A percentile compares a stretch with the other conserved stretches of the same genome.
These are phyloP conservation scores for Macrophomina tecta DNA, from an alignment of 2,329 filamentous ascomycete genomes.

Conservation along the genomic window DNA sequence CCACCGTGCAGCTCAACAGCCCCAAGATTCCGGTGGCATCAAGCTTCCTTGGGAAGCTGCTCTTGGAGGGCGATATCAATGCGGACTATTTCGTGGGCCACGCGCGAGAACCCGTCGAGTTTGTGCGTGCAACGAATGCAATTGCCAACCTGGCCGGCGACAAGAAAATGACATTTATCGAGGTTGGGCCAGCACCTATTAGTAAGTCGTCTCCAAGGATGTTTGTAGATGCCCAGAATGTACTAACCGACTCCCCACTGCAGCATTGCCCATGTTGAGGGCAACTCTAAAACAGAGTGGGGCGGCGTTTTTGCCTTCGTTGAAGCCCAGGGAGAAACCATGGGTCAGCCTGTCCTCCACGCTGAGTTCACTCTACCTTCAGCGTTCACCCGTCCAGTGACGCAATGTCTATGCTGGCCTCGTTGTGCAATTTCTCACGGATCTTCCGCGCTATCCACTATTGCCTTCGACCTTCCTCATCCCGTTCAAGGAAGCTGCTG, in stretches of 20 bases:
- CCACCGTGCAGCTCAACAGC: neutral
- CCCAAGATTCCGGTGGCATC: neutral
- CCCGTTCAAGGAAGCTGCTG: conserved; percentile 6
- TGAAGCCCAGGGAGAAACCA: neutral
- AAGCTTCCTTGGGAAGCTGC: neutral
- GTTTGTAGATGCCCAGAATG: no score
- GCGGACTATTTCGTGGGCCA: neutral
- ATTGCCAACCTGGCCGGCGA: neutral
- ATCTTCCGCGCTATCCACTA: conserved; percentile 24
- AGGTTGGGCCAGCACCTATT: neutral
- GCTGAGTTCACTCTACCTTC: neutral
- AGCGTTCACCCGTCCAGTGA: neutral
- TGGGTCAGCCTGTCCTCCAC: neutral
- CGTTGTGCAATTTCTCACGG: neutral
- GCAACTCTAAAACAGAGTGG: conserved; percentile 11
- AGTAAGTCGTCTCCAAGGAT: neutral
- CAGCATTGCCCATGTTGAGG: conserved; percentile 23
- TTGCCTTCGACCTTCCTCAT: conserved; percentile 3
- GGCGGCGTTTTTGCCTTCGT: neutral
- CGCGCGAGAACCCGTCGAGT: conserved; percentile 2
- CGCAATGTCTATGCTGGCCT: neutral
- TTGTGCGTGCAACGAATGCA: neutral
- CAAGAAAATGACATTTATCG: neutral
- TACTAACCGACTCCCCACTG: no score
- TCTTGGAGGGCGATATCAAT: neutral